Evolutionary conservation across 192 early-diverging fungal species (phyloP), one percentile per base, ranked within the genome.

Genomic region (Podila verticillata): DNA sequence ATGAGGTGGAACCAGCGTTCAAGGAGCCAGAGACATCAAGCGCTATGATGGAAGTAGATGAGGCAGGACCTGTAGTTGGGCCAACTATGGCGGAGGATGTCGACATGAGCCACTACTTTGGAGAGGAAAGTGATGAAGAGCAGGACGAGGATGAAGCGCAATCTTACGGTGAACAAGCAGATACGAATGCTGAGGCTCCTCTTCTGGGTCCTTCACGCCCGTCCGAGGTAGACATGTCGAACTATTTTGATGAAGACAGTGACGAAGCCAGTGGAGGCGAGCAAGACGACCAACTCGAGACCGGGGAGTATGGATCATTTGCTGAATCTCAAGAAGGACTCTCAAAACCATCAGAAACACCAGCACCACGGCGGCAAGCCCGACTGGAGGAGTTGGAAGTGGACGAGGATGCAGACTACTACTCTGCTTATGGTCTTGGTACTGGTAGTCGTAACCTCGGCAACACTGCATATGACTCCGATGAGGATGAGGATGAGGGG

Each of bases 381-480:
- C 51, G n/a, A 47, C 59, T 74, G 48, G 57, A 84, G 22, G 67
- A 64, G 1, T 29, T 75, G 20, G 63, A 69, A 4, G 65, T 83
- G 13, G 83, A 84, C 72, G 77, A 80, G 31, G 83, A 88, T 67
- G 82, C 78, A 0, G 75, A 84, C 44, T 84, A 88, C 62, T 88
- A 88, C 57, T 84, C 82, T 29, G 84, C 77, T 22, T 90, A 84
- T 75, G 89, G 89, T 7, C 71, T 90, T 17, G 82, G 84, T 32
- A 75, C 74, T 26, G 72, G 82, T 60, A 68, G 82, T 47, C 63
- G 81, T 60, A 72, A 67, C 66, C 68, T 69, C 65, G 47, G 83
- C 68, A 60, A 66, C 70, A 63, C 87, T 66, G 90, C 90, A 2
- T 93, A 89, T 20, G 87, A 88, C 26, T 85, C 84, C 13, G 84